Evolutionary conservation across 176 grass and related monocot genomes (phyloP).

Genomic region (Otatea glauca): DNA sequence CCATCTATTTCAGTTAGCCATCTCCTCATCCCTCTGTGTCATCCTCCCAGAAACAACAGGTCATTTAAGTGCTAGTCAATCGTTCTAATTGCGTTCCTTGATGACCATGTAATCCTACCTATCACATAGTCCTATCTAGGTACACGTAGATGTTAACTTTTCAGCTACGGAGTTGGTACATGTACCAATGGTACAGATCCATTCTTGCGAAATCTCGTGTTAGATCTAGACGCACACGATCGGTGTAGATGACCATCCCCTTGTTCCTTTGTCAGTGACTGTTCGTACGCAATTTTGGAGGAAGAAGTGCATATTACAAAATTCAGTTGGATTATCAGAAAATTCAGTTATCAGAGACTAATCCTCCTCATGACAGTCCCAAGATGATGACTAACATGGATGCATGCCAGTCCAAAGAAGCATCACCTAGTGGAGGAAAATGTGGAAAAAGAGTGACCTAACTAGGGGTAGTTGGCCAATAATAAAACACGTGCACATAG

Average conservation of each 20-base stretch:
- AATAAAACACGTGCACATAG: slow-evolving; percentile 16
- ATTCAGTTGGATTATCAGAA: background rate
- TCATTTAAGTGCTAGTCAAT: too few relatives aligned
- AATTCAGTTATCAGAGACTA: background rate
- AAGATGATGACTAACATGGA: slow-evolving; percentile 4
- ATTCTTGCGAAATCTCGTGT: background rate
- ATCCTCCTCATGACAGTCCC: slow-evolving; percentile 24
- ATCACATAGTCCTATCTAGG: background rate
- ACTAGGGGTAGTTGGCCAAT: slow-evolving; percentile 24
- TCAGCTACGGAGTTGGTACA: background rate
- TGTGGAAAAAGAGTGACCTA: slow-evolving; percentile 26
- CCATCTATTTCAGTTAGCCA: background rate
- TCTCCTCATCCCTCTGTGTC: background rate
- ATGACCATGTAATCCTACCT: background rate
- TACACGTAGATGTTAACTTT: background rate
- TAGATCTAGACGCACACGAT: background rate
- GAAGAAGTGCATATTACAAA: background rate
- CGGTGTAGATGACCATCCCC: background rate
- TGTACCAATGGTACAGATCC: background rate
- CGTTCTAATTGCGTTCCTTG: background rate
- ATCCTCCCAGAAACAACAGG: background rate
- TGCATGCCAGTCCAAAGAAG: slow-evolving; percentile 45
- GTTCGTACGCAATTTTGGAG: background rate
- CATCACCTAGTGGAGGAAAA: slow-evolving; percentile 43
- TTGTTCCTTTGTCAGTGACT: background rate